phyloP scores from a whole-genome alignment of 2,329 filamentous ascomycete genomes.

The Talaromyces sp. region DNA sequence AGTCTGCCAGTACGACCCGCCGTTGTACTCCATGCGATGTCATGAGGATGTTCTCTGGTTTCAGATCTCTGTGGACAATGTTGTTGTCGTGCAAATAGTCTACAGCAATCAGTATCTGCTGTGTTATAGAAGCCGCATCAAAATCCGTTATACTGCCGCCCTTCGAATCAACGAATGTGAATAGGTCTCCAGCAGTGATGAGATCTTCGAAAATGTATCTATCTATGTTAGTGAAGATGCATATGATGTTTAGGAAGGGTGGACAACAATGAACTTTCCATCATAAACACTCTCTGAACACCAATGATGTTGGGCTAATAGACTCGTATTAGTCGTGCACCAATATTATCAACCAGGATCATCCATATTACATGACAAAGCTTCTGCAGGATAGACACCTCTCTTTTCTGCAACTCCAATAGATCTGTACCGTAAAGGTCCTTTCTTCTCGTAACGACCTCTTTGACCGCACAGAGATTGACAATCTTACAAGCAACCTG shows the following conservation, averaged over 20 bases:
- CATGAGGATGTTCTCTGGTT: conserved; percentile 60
- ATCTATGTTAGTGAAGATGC: conserved; percentile 15
- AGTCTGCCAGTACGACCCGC: conserved; percentile 57
- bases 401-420: conserved; percentile 29
- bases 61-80: conserved; percentile 59
- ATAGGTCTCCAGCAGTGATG: conserved; percentile 55
- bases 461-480: conserved; percentile 25
- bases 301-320: conserved; percentile 54
- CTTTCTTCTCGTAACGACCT: not conserved
- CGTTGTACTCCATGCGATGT: conserved; percentile 47
- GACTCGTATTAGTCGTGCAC: not conserved
- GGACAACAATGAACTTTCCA: conserved; percentile 46
- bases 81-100: conserved; percentile 52
- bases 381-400: conserved; percentile 45
- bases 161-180: conserved; percentile 53
- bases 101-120: conserved; percentile 54
- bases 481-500: conserved; percentile 46
- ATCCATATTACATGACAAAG: conserved; percentile 47
- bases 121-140: conserved; percentile 50
- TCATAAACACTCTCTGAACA: conserved; percentile 53
- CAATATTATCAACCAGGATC: not conserved
- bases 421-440: not conserved
- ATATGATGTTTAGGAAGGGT: not conserved
- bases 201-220: conserved; percentile 60
- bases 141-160: conserved; percentile 44